Percentiles rank a stretch among this genome's conserved stretches.
Conservation (phyloP, 75 land plant genomes). For the Isoetes taiwanensis region DNA sequence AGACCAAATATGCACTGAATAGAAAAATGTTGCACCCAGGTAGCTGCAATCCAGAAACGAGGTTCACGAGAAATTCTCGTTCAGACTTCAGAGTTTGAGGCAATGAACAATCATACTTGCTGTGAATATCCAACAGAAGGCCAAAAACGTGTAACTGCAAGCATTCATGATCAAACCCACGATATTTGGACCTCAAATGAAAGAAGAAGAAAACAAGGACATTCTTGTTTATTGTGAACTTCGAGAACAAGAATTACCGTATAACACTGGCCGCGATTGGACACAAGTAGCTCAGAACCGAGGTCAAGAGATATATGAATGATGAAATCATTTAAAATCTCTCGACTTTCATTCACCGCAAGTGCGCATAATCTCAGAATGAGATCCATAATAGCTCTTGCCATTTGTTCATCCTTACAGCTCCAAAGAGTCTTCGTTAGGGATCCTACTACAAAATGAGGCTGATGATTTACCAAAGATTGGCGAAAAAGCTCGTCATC, state of each 20-base stretch:
- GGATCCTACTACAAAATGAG: conserved; percentile 53
- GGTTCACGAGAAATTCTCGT: conserved; percentile 31
- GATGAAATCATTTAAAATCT: conserved; percentile 40
- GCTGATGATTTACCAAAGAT: conserved; percentile 25
- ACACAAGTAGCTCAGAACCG: conserved; percentile 24
- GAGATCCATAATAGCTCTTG: conserved; percentile 27
- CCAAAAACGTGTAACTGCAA: conserved; percentile 80
- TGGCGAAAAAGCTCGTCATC: conserved; percentile 22
- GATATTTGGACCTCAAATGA: neutral
- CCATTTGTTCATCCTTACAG: conserved; percentile 37
- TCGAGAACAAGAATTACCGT: conserved; percentile 27
- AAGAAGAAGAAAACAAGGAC: neutral
- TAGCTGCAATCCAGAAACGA: conserved; percentile 46
- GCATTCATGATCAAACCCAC: neutral
- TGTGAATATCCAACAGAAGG: conserved; percentile 38
- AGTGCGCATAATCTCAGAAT: conserved; percentile 27
- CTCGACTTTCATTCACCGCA: neutral
- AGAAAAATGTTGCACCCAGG: conserved; percentile 28
- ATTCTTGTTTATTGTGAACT: too few species aligned
- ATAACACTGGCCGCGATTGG: conserved; percentile 42
- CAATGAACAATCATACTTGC: conserved; percentile 11
- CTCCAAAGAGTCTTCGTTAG: conserved; percentile 35
- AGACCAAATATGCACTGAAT: neutral
- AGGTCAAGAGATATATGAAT: conserved; percentile 25
- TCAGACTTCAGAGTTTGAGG: conserved; percentile 31